phyloP scores from a whole-genome alignment of 106 monocot species.

The Allium cepa region DNA sequence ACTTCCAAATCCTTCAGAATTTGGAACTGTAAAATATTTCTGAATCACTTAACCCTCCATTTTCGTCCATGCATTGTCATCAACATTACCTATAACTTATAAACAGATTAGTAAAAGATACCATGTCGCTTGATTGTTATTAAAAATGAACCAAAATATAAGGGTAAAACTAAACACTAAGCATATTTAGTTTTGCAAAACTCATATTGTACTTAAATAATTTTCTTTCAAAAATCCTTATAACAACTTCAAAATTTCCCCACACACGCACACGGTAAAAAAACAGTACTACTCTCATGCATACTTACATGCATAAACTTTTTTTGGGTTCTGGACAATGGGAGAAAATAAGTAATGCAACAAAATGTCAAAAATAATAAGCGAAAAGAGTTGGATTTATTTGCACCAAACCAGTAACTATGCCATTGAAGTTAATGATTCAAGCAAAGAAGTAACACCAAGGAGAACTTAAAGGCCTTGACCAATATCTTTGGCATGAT shows the following conservation, averaged over 20 bases:
- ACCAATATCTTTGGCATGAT: slow-evolving; percentile 22
- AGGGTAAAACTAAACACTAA: no score
- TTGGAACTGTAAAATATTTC: slow-evolving; percentile 45
- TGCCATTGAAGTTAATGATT: slow-evolving; percentile 29
- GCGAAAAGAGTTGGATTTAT: not conserved
- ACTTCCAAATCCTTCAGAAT: slow-evolving; percentile 63
- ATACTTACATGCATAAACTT: no score
- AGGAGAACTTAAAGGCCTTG: slow-evolving; percentile 49
- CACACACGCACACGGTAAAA: not conserved
- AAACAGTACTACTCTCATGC: not conserved
- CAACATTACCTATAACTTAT: slow-evolving; percentile 57
- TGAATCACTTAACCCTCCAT: slow-evolving; percentile 42
- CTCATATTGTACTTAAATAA: no score
- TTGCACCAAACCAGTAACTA: slow-evolving; percentile 37
- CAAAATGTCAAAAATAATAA: not conserved
- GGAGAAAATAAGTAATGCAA: not conserved
- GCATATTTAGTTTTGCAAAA: no score
- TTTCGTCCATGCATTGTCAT: slow-evolving; percentile 63
- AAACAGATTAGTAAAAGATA: not conserved
- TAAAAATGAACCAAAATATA: not conserved
- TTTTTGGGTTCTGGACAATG: no score
- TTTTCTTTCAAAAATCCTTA: no score
- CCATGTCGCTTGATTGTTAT: not conserved
- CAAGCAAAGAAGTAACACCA: slow-evolving; percentile 36
- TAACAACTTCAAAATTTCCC: no score